phyloP scores from a whole-genome alignment of 1,284 basidiomycete species.

The Tilletia indica region DNA sequence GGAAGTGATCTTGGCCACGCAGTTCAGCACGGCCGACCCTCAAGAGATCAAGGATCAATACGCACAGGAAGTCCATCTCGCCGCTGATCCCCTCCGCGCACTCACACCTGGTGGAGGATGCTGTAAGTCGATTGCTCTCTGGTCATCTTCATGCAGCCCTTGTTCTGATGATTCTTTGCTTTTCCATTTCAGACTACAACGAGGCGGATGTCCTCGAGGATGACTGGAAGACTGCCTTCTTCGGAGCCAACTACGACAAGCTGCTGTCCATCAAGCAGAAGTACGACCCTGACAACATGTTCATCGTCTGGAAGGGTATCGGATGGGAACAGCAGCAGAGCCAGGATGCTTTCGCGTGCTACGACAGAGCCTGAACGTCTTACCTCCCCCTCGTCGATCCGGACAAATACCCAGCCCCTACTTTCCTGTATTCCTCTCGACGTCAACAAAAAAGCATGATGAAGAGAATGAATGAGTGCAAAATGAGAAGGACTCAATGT shows the following conservation, averaged over 20 bases:
- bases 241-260: conserved; percentile 22
- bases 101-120: conserved; percentile 24
- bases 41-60: neutral
- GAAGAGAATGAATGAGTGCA: too few relatives aligned
- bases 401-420: neutral
- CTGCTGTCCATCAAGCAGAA: conserved; percentile 25
- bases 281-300: conserved; percentile 25
- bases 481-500: too few relatives aligned
- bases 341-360: conserved; percentile 21
- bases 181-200: conserved; percentile 19
- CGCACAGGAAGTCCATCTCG: conserved; percentile 18
- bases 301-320: conserved; percentile 28
- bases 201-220: conserved; percentile 21
- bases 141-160: neutral
- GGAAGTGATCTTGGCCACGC: conserved; percentile 21
- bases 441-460: too few relatives aligned
- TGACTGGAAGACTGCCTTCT: conserved; percentile 28
- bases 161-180: neutral
- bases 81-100: conserved; percentile 17
- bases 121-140: neutral
- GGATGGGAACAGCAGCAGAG: conserved; percentile 24
- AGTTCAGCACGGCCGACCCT: neutral
- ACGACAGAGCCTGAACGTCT: conserved; percentile 1
- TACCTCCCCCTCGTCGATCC: neutral
- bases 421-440: too few relatives aligned